Percentiles rank a stretch among this genome's conserved stretches.
Evolutionary conservation across 306 rosid species (phyloP).

Genomic region (Bauhinia variegata): DNA sequence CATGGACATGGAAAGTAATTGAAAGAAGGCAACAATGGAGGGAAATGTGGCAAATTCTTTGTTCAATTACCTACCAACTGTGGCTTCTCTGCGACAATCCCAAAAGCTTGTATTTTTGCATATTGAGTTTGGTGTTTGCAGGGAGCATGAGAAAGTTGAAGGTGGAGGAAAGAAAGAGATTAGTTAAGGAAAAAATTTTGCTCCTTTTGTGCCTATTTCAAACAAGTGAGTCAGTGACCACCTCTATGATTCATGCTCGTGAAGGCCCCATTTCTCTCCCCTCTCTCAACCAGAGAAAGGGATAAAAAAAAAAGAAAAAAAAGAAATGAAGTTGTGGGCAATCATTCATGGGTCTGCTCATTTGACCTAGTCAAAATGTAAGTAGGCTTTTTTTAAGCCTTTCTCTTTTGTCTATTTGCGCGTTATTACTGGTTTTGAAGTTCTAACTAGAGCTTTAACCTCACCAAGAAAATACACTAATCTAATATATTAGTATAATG

Average conservation of each 20-base stretch:
- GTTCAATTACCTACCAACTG: constrained; percentile 33
- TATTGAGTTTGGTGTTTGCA: constrained; percentile 1
- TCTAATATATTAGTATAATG: constrained; percentile 27
- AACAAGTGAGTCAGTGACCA: not conserved
- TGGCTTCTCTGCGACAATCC: constrained; percentile 33
- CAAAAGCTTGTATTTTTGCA: constrained; percentile 35
- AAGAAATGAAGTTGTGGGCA: constrained; percentile 26
- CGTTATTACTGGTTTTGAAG: constrained; percentile 26
- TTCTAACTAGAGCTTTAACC: constrained; percentile 41
- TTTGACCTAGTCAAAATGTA: constrained; percentile 65
- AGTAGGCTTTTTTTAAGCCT: constrained; percentile 11
- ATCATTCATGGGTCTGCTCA: constrained; percentile 44
- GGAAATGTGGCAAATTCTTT: not conserved
- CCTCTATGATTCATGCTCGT: constrained; percentile 28
- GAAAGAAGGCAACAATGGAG: constrained; percentile 1
- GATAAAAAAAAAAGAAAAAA: not conserved
- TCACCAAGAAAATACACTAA: constrained; percentile 17
- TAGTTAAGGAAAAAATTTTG: constrained; percentile 20
- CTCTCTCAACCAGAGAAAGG: not conserved
- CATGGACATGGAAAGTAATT: not conserved
- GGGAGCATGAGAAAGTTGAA: constrained; percentile 23
- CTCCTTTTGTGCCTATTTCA: constrained; percentile 25
- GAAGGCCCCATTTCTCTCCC: constrained; percentile 31
- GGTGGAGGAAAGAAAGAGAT: constrained; percentile 10
- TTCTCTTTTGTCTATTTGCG: constrained; percentile 33